A percentile compares a stretch with the other conserved stretches of the same genome.
Evolutionary conservation across 2,329 filamentous ascomycete species (phyloP).

Genomic region (Scytalidium lignicola): DNA sequence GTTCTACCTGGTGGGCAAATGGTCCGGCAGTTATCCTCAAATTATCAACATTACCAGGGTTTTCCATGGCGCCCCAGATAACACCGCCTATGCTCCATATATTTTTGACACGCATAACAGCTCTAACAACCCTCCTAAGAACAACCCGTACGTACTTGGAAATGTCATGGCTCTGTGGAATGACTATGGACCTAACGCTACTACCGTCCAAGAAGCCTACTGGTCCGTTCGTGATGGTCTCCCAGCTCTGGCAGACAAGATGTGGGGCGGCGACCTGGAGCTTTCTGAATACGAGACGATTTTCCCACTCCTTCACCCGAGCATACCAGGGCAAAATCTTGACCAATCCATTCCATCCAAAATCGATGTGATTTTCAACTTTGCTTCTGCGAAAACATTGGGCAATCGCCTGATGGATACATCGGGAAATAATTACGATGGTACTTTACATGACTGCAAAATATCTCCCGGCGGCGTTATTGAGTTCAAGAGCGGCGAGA

Average conservation of each 20-base stretch:
- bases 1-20: slow-evolving; percentile 47
- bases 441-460: no score
- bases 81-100: slow-evolving; percentile 41
- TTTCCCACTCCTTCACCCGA: slow-evolving; percentile 34
- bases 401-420: no score
- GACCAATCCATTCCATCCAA: slow-evolving; percentile 36
- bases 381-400: slow-evolving; percentile 29
- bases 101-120: slow-evolving; percentile 45
- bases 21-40: slow-evolving; percentile 39
- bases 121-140: slow-evolving; percentile 39
- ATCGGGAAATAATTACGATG: slow-evolving; percentile 37
- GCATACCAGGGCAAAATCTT: slow-evolving; percentile 43
- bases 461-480: slow-evolving; percentile 31
- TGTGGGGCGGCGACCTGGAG: slow-evolving; percentile 46
- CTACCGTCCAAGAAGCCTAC: slow-evolving; percentile 46
- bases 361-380: slow-evolving; percentile 25
- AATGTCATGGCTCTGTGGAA: slow-evolving; percentile 49
- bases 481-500: slow-evolving; percentile 30
- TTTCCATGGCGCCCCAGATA: slow-evolving; percentile 36
- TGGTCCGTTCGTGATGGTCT: slow-evolving; percentile 46
- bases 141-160: slow-evolving; percentile 38
- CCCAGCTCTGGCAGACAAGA: slow-evolving; percentile 45
- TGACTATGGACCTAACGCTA: slow-evolving; percentile 47
- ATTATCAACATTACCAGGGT: slow-evolving; percentile 41
- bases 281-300: slow-evolving; percentile 32